Evolutionary conservation across 306 rosid species (phyloP), one percentile per base, ranked within the genome.

Genomic region (Medicago ruthenica): DNA sequence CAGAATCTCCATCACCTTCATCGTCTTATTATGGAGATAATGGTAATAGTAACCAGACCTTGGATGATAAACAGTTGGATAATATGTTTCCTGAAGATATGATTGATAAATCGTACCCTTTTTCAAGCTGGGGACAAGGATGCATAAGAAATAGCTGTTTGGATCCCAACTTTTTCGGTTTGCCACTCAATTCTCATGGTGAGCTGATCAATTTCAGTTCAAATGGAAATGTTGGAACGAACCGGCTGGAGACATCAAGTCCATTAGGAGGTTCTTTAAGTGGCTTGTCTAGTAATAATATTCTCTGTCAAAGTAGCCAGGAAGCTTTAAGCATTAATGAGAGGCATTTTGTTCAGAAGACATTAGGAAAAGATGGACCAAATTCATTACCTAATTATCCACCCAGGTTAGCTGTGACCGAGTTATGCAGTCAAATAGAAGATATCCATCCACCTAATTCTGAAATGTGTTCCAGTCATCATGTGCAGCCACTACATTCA

Each of bases 151-250:
- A 78, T 75, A 83, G 82, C 78, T 71, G 68, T 65, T 10, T 40
- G 79, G 84, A 85, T 59, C 86, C 85, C 16, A 85, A 75, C 37
- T 84, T 85, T 65, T 80, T 81, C 24, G 91, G 99, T 48, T 91
- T 92, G 85, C 99, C 99, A 66, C 96, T 96, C 83, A 92, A 92
- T 80, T 96, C 98, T 60, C 97, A 90, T 37, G 99, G 99, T 44
- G 97, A 90, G 80, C 80, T 90, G 71, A 90, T 92, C 79, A 92
- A 82, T 80, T 87, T 90, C 74, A 86, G 85, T 90, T 81, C 97
- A 67, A 85, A 88, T 61, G 79, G 79, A 69, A 77, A 77, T 57
- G 62, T 70, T 78, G 77, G 81, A 57, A 62, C 57, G 79, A 71
- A 76, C 59, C 96, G 87, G 79, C 70, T 44, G 41, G 81, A 82